Evolutionary conservation across 108 stramenopile species (phyloP).

Genomic region (Cyclotella kingstonii): DNA sequence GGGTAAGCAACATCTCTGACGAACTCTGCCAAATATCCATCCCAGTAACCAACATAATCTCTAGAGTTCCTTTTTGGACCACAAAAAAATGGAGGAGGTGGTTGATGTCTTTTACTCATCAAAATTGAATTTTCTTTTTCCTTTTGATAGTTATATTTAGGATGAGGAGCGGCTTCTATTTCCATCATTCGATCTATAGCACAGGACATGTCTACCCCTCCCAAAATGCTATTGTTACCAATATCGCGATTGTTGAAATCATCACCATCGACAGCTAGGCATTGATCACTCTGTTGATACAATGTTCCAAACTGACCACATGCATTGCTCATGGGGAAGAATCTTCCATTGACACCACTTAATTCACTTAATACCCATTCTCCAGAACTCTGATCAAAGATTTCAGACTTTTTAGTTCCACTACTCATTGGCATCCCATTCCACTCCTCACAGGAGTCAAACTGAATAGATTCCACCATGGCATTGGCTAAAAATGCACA

Average conservation of each 20-base stretch:
- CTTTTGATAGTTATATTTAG: constrained; percentile 13
- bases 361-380: constrained; percentile 4
- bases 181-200: constrained; percentile 18
- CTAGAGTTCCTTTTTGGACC: constrained; percentile 1
- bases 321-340: constrained; percentile 31
- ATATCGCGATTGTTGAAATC: neutral
- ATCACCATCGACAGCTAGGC: neutral
- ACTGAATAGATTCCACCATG: constrained; percentile 38
- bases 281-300: constrained; percentile 18
- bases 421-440: constrained; percentile 30
- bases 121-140: neutral
- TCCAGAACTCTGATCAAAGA: neutral
- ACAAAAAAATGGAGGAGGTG: constrained; percentile 26
- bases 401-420: neutral
- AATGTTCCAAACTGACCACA: constrained; percentile 37
- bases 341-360: constrained; percentile 29
- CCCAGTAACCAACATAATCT: constrained; percentile 27
- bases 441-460: constrained; percentile 39
- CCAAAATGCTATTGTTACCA: neutral
- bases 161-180: constrained; percentile 22
- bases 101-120: neutral
- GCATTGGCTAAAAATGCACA: constrained; percentile 36
- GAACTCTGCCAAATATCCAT: constrained; percentile 25
- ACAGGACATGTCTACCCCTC: constrained; percentile 22
- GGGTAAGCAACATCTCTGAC: constrained; percentile 30